phyloP scores from a whole-genome alignment of 2,329 filamentous ascomycete genomes.

The Sporothrix sp. region DNA sequence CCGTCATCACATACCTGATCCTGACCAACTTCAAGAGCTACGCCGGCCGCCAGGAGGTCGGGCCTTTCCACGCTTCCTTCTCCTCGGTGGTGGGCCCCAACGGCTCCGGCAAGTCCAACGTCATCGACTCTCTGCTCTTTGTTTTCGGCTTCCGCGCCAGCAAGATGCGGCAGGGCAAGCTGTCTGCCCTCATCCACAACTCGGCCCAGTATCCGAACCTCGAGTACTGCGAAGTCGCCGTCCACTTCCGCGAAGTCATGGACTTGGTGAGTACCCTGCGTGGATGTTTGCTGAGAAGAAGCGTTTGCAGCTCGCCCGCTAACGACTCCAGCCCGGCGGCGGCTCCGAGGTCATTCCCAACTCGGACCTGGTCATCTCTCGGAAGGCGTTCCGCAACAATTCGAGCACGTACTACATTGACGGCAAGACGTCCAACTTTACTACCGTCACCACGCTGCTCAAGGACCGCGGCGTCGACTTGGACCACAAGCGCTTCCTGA shows the following conservation, averaged over 20 bases:
- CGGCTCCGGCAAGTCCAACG: constrained; percentile 96
- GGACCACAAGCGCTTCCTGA: constrained; percentile 96
- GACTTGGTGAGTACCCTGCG: constrained; percentile 53
- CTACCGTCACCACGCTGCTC: constrained; percentile 76
- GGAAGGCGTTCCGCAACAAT: constrained; percentile 95
- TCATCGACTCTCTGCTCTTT: constrained; percentile 94
- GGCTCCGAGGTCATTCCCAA: constrained; percentile 68
- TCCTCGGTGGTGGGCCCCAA: constrained; percentile 97
- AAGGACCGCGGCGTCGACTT: constrained; percentile 85
- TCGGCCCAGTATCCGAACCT: constrained; percentile 79
- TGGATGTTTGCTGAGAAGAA: no score
- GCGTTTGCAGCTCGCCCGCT: not conserved
- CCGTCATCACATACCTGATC: constrained; percentile 85
- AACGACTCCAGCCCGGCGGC: constrained; percentile 49
- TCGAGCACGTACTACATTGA: constrained; percentile 98
- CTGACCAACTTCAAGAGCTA: constrained; percentile 99
- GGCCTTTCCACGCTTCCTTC: constrained; percentile 93
- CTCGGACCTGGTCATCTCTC: constrained; percentile 78
- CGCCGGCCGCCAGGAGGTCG: constrained; percentile 87
- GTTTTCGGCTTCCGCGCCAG: constrained; percentile 99
- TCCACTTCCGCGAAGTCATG: constrained; percentile 92
- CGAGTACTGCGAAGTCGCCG: constrained; percentile 88
- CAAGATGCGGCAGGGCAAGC: constrained; percentile 98
- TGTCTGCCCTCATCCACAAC: constrained; percentile 95
- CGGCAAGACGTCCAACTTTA: constrained; percentile 80